Conservation (phyloP, 805 yeast species). For the Candida pini region DNA sequence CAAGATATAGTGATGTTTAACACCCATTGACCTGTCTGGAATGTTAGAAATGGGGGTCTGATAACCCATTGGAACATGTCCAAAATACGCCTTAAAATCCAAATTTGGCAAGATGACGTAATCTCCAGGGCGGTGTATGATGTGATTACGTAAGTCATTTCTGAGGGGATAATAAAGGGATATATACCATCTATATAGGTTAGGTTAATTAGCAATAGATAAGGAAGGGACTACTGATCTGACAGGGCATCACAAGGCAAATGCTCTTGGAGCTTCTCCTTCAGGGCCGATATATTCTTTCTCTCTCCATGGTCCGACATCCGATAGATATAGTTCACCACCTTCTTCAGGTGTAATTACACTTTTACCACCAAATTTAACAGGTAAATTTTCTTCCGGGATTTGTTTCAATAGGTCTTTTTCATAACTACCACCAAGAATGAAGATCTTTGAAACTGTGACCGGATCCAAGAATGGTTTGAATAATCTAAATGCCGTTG, state of each 20-base stretch:
- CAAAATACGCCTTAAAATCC: too few species aligned
- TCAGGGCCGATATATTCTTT: conserved; percentile 85
- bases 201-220: neutral
- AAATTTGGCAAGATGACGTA: too few species aligned
- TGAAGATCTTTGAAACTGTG: conserved; percentile 90
- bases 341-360: conserved; percentile 60
- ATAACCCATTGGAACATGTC: too few species aligned
- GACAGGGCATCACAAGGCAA: conserved; percentile 12
- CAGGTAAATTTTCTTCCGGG: conserved; percentile 88
- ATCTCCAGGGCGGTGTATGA: too few species aligned
- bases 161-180: too few species aligned
- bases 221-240: too few species aligned
- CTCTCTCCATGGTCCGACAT: conserved; percentile 98
- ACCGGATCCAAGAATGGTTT: conserved; percentile 96
- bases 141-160: too few species aligned
- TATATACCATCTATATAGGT: too few species aligned
- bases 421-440: conserved; percentile 73
- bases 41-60: too few species aligned
- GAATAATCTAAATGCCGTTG: conserved; percentile 86
- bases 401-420: conserved; percentile 85
- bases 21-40: too few species aligned
- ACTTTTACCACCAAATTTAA: conserved; percentile 82
- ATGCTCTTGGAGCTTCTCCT: conserved; percentile 80
- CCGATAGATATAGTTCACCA: conserved; percentile 74
- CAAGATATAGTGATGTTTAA: too few species aligned